Percentiles rank a stretch among this genome's conserved stretches.
Conservation (phyloP, 2,329 filamentous ascomycete genomes). For the Fusarium sp. region DNA sequence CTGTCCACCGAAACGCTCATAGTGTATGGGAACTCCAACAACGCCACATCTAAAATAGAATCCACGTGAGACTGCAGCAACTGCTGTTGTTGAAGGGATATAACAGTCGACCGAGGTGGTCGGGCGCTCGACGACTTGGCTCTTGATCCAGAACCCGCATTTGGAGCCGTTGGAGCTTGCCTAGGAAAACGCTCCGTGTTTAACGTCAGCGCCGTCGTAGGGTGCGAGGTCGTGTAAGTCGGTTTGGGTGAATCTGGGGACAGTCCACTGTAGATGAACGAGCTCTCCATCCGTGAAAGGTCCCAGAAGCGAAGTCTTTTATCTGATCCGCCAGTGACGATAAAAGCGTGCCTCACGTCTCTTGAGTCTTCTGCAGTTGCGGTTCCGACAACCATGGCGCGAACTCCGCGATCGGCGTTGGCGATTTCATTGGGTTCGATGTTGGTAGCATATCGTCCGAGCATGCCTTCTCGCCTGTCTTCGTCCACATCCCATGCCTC, state of each 20-base stretch:
- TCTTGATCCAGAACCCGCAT: constrained; percentile 49
- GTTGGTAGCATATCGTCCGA: constrained; percentile 83
- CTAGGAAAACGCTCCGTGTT: constrained; percentile 72
- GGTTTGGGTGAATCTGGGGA: constrained; percentile 77
- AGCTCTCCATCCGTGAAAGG: constrained; percentile 79
- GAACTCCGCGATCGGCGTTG: constrained; percentile 74
- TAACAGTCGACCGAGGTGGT: constrained; percentile 82
- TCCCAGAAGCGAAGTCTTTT: constrained; percentile 97
- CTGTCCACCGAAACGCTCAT: constrained; percentile 94
- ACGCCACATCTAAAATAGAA: constrained; percentile 85
- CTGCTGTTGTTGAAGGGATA: constrained; percentile 88
- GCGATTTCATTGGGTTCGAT: constrained; percentile 70
- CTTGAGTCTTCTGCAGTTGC: constrained; percentile 77
- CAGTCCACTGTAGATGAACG: constrained; percentile 82
- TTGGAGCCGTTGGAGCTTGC: constrained; percentile 49
- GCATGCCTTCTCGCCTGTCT: constrained; percentile 86
- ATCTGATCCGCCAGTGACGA: constrained; percentile 89
- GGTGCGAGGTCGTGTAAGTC: constrained; percentile 75
- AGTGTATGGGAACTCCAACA: constrained; percentile 88
- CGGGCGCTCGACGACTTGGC: constrained; percentile 50
- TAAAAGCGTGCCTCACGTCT: constrained; percentile 82
- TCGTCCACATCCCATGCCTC: constrained; percentile 91
- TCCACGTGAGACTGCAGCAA: constrained; percentile 89
- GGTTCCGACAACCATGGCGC: constrained; percentile 78
- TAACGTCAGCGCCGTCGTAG: constrained; percentile 71